Evolutionary conservation across 768 basidiomycete genomes (phyloP).

Genomic region (Tephrocybe sp.): DNA sequence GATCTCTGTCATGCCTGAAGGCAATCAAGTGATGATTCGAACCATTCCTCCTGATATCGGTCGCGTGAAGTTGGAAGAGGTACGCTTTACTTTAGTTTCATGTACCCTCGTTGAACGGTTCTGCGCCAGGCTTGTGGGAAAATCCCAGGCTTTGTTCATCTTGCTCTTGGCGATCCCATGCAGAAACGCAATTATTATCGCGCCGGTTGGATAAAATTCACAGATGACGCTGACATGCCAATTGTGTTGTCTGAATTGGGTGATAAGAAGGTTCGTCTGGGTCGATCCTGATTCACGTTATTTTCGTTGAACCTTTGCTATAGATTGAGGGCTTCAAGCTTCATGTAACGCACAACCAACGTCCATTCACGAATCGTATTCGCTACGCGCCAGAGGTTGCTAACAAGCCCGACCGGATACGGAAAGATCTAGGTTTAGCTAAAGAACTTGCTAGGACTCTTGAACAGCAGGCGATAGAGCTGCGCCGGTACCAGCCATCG

Average conservation of each 20-base stretch:
- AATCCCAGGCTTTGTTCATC: constrained; percentile 80
- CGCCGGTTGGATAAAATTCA: constrained; percentile 89
- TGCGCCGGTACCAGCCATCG: constrained; percentile 45
- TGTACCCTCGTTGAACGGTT: constrained; percentile 1
- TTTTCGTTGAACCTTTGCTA: constrained; percentile 3
- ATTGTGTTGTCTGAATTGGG: constrained; percentile 68
- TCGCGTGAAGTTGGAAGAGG: constrained; percentile 86
- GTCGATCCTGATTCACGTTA: not conserved
- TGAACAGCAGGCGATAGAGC: constrained; percentile 62
- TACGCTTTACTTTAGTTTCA: constrained; percentile 29
- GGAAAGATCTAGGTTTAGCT: constrained; percentile 76
- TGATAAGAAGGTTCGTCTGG: constrained; percentile 71
- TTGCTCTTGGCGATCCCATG: constrained; percentile 88
- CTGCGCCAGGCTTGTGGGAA: constrained; percentile 63
- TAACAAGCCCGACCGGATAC: constrained; percentile 74
- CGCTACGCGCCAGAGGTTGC: constrained; percentile 82
- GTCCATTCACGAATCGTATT: constrained; percentile 73
- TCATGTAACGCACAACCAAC: constrained; percentile 79
- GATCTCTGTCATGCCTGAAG: constrained; percentile 67
- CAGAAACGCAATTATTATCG: constrained; percentile 94
- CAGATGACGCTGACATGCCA: constrained; percentile 80
- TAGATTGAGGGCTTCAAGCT: constrained; percentile 95
- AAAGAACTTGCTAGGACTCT: constrained; percentile 69
- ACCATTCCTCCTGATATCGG: constrained; percentile 94
- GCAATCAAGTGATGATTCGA: constrained; percentile 91